phyloP scores from a whole-genome alignment of 441 rosid species.

The Populus tomentosa region DNA sequence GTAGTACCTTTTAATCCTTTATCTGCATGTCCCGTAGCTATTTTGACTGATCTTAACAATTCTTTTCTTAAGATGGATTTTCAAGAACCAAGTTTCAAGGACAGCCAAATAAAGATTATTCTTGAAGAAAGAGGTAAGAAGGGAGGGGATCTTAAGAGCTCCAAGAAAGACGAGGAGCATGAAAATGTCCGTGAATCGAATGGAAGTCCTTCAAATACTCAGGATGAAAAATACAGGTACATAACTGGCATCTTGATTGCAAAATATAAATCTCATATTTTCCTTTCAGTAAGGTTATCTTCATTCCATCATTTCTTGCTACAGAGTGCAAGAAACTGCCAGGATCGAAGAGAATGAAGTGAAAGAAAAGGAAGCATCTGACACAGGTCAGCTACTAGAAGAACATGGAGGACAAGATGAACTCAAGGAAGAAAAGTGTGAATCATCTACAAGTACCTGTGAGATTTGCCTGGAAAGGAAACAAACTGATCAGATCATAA shows the following conservation, averaged over 20 bases:
- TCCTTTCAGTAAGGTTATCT: background rate
- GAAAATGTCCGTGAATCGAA: background rate
- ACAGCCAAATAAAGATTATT: conserved; percentile 37
- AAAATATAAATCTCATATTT: background rate
- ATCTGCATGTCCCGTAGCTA: background rate
- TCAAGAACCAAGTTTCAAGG: conserved; percentile 50
- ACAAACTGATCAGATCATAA: background rate
- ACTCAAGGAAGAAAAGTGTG: background rate
- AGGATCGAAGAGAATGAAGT: background rate
- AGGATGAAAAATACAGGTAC: background rate
- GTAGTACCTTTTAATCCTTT: background rate
- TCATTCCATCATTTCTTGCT: background rate
- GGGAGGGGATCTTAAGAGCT: conserved; percentile 56
- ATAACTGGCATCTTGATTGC: background rate
- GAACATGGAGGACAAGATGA: background rate
- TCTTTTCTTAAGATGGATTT: conserved; percentile 42
- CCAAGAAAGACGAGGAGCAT: conserved; percentile 8
- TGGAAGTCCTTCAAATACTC: background rate
- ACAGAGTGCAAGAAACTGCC: conserved; percentile 10
- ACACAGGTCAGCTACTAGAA: background rate
- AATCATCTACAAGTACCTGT: background rate
- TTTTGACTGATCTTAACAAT: background rate
- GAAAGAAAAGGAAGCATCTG: background rate
- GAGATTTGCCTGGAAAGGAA: background rate
- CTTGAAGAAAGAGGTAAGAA: conserved; percentile 42